Evolutionary conservation across 768 basidiomycete species (phyloP), one percentile per base, ranked within the genome.

Genomic region (Boletus reticulatus): DNA sequence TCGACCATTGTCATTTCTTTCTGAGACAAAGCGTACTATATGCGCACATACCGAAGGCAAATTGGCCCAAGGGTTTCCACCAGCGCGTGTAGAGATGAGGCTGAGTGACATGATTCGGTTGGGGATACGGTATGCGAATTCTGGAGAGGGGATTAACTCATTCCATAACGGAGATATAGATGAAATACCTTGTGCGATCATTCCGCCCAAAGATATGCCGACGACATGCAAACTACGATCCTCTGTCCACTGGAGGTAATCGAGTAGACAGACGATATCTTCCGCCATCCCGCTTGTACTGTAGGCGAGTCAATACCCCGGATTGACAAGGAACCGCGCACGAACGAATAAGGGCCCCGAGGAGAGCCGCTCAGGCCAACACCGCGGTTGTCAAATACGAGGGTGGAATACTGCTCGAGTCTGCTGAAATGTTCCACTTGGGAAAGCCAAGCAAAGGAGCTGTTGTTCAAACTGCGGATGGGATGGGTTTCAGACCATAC

Each of bases 341-440:
- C 82, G 55, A 64, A 92, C 89, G 87, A 80, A 72, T 92, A 93
- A 1, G 89, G 89, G 1, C 90, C 92, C 43, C 75, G 70, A 0
- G 90, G 90, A 41, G 82, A 76, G 5, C 78, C 81, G 31, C 86
- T 89, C 67, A 89, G 81, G 8, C 92, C 92, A 7, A 89, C 89
- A 2, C 92, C 92, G 36, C 92, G 80, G 67, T 94, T 92, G 70
- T 93, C 92, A 65, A 93, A 92, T 6, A 90, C 88, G 2, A 93
- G 75, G 13, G 82, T 73, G 1, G 83, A 78, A 63, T 86, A 87
- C 32, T 82, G 73, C 13, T 75, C 71, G 16, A 78, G 68, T n/a
- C 65, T 70, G 9, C 78, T 76, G 60, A 93, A 91, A 64, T 87
- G 75, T 5, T 78, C 68, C 4, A 92, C 85, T 67, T 92, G 89